phyloP scores from a whole-genome alignment of 495 filamentous ascomycete genomes.

The Bacidia rubella region DNA sequence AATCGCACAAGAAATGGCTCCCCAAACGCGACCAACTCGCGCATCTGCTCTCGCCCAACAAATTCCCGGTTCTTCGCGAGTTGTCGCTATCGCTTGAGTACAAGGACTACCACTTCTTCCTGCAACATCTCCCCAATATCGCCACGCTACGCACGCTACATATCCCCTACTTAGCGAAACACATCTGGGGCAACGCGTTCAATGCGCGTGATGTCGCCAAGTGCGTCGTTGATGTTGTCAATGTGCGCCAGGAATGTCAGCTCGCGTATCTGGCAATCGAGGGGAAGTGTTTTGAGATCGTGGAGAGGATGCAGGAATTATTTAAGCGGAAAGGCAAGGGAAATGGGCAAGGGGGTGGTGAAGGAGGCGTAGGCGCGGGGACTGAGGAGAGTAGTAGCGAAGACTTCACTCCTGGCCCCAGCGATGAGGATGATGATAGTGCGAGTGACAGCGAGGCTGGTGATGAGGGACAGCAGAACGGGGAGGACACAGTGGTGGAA shows the following conservation, averaged over 20 bases:
- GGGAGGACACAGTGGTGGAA: neutral
- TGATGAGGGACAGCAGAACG: constrained; percentile 20
- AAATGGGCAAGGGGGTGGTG: constrained; percentile 7
- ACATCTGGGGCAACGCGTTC: constrained; percentile 38
- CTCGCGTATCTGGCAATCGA: constrained; percentile 73
- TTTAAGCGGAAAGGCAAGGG: constrained; percentile 26
- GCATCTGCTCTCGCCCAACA: constrained; percentile 50
- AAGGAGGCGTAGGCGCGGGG: constrained; percentile 12
- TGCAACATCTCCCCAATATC: constrained; percentile 67
- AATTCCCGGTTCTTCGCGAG: constrained; percentile 65
- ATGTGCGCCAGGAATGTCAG: constrained; percentile 71
- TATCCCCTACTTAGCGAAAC: constrained; percentile 58
- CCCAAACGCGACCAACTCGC: constrained; percentile 57
- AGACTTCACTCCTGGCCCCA: neutral
- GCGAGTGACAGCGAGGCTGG: constrained; percentile 31
- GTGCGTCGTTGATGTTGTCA: constrained; percentile 74
- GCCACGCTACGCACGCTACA: constrained; percentile 66
- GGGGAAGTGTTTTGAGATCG: constrained; percentile 77
- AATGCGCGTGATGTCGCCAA: constrained; percentile 64
- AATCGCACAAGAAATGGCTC: constrained; percentile 63
- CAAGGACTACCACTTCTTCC: constrained; percentile 84
- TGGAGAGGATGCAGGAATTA: constrained; percentile 54
- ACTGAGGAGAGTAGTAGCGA: constrained; percentile 18
- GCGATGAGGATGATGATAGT: constrained; percentile 19
- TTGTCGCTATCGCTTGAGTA: constrained; percentile 66